These are phyloP conservation scores for Thermothelomyces thermophilus DNA, from an alignment of 2,329 filamentous ascomycete species.

Conservation along the genomic window DNA sequence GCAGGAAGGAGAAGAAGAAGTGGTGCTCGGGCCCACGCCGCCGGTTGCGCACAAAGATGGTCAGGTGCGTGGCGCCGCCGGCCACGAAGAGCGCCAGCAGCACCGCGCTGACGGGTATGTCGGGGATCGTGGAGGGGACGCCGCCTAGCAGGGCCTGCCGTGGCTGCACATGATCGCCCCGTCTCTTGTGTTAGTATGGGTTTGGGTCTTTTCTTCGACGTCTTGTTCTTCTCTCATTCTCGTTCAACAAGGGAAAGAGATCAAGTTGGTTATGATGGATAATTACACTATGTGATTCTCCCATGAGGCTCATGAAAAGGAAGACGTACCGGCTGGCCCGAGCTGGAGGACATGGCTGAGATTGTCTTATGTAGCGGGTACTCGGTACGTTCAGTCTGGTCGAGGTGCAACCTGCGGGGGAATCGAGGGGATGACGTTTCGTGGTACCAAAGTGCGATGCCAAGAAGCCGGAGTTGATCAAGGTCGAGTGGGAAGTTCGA, in stretches of 20 bases:
- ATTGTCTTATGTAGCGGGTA: not conserved
- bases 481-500: too few species aligned
- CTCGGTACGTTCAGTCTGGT: not conserved
- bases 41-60: constrained; percentile 46
- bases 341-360: constrained; percentile 4
- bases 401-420: not conserved
- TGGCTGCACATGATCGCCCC: not conserved
- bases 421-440: not conserved
- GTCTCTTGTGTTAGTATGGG: not conserved
- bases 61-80: constrained; percentile 50
- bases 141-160: constrained; percentile 48
- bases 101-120: constrained; percentile 58
- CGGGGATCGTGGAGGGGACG: constrained; percentile 48
- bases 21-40: constrained; percentile 39
- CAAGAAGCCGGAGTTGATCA: too few species aligned
- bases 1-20: constrained; percentile 51
- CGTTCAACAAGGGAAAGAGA: too few species aligned
- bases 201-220: too few species aligned
- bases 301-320: too few species aligned
- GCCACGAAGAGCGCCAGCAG: constrained; percentile 53
- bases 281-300: too few species aligned
- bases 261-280: too few species aligned
- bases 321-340: not conserved
- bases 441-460: too few species aligned
- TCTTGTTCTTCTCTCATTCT: too few species aligned